Evolutionary conservation across 2,329 filamentous ascomycete genomes (phyloP).

Genomic region (Aspergillus awamori): DNA sequence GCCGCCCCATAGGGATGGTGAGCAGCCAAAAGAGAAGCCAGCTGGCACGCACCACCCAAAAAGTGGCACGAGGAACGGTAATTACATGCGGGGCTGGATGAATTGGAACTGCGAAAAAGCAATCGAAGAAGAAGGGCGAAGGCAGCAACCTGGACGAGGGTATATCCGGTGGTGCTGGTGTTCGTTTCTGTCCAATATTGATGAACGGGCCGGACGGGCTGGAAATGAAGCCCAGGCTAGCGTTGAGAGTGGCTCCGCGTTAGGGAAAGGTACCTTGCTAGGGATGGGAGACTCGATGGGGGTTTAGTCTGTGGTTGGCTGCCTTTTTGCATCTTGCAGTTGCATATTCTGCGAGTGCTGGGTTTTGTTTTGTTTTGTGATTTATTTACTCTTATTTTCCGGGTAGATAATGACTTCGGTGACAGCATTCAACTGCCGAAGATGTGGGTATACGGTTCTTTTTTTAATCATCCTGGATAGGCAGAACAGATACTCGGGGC

Average conservation of each 20-base stretch:
- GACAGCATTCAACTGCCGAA: too few relatives aligned
- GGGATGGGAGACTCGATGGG: neutral
- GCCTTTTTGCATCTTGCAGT: neutral
- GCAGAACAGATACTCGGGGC: too few relatives aligned
- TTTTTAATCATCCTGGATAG: neutral
- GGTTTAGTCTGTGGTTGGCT: neutral
- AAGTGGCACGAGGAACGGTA: neutral
- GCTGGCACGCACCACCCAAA: neutral
- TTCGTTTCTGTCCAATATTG: neutral
- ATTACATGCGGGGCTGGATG: neutral
- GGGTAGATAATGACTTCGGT: too few relatives aligned
- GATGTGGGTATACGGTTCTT: neutral
- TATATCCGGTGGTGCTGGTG: too few relatives aligned
- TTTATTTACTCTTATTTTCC: neutral
- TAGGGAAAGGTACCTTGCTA: neutral
- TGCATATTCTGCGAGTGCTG: too few relatives aligned
- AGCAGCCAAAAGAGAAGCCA: neutral
- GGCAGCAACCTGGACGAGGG: neutral
- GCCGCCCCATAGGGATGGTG: too few relatives aligned
- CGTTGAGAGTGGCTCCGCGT: neutral
- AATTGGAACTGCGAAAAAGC: too few relatives aligned
- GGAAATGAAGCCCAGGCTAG: neutral
- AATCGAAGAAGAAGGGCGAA: neutral
- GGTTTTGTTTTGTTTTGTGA: neutral
- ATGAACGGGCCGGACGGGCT: neutral